Evolutionary conservation across 106 monocot species (phyloP), one percentile per base, ranked within the genome.

Genomic region (Allium sativum): DNA sequence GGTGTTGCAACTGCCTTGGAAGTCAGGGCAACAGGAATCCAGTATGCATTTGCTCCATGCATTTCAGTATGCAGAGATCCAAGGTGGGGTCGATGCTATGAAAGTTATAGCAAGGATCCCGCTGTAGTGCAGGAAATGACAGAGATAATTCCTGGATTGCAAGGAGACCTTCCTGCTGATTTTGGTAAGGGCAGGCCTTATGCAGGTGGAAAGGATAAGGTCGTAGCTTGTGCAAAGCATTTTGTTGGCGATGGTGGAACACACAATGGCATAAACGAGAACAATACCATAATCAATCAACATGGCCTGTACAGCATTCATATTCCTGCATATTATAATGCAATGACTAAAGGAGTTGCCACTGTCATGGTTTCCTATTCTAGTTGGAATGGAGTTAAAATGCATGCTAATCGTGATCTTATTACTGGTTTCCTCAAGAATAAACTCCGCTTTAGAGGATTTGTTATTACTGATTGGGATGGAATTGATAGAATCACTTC

Each of bases 401-500:
- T 81, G 81, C 77, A 82, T 19, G 47, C 76, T 0, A 82, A 82
- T 46, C 55, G 58, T 52, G 44, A 62, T 14, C 67, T 82, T 1
- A 21, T 82, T 4, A 77, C 77, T 2, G 60, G 63, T 16, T 77
- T 61, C 61, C 82, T 82, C 48, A 82, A 82, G 21, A 55, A 73
- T n/a, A 66, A 9, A 0, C 73, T 82, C 13, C 47, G 16, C 11
- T 82, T 82, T 48, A 68, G 70, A 82, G 87, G 86, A 0, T 82
- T 82, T 66, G 78, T 87, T 17, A 82, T 87, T 20, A 74, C 82
- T 6, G 82, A 87, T 44, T 82, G 74, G 76, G 62, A 82, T 66
- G 87, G 82, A 1, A 58, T 87, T 21, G 87, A 87, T 48, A 68
- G 56, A 61, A 87, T 87, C 41, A 82, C 79, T 9, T 48, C 62